These are phyloP conservation scores for Echeveria elegans DNA, from an alignment of 164 flowering plant species.

Conservation along the genomic window DNA sequence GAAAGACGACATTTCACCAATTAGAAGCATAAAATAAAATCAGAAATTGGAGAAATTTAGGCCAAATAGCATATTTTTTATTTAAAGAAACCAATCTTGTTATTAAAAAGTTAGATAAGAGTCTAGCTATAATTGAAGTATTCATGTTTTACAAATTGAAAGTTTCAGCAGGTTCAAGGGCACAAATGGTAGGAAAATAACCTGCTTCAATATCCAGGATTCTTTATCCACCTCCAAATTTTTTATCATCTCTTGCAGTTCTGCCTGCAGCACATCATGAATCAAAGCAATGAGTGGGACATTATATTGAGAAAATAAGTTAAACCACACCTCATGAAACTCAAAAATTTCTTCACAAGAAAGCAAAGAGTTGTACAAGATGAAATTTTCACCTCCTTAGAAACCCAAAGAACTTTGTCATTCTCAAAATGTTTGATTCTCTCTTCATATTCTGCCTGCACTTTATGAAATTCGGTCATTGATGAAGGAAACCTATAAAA, in stretches of 20 bases:
- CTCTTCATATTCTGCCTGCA: conserved; percentile 6
- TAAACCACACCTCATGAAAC: neutral
- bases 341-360: neutral
- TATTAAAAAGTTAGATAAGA: neutral
- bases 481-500: neutral
- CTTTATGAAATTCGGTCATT: neutral
- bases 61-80: neutral
- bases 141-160: neutral
- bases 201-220: conserved; percentile 5
- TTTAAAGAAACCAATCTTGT: neutral
- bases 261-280: neutral
- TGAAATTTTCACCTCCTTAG: conserved; percentile 3
- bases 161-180: neutral
- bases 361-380: neutral
- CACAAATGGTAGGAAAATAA: neutral
- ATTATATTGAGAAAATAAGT: neutral
- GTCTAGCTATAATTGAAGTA: neutral
- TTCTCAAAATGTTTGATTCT: conserved; percentile 4
- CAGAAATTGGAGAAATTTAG: neutral
- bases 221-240: conserved; percentile 1
- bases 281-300: neutral
- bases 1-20: neutral
- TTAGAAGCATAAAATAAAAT: neutral
- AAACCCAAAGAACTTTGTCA: neutral
- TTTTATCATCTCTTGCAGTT: neutral